Evolutionary conservation across 306 rosid genomes (phyloP).

Genomic region (Glycyrrhiza uralensis): DNA sequence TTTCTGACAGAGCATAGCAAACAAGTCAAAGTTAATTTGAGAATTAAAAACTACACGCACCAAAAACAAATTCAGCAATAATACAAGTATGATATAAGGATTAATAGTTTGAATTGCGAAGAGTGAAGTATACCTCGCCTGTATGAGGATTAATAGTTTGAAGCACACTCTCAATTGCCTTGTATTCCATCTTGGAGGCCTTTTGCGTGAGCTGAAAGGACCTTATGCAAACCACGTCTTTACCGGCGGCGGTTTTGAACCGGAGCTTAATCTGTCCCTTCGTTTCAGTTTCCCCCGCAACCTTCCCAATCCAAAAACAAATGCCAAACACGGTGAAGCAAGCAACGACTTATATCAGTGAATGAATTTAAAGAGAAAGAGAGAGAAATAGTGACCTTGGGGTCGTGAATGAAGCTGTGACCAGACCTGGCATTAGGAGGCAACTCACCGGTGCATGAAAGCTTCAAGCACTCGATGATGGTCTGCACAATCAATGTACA

Average conservation of each 20-base stretch:
- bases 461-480: constrained; percentile 93
- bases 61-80: constrained; percentile 32
- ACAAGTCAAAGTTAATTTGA: not conserved
- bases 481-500: constrained; percentile 45
- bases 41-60: not conserved
- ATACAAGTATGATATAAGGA: constrained; percentile 89
- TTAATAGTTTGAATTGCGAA: constrained; percentile 67
- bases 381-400: constrained; percentile 50
- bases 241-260: constrained; percentile 81
- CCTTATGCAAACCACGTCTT: constrained; percentile 85
- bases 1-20: constrained; percentile 47
- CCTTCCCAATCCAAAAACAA: constrained; percentile 36
- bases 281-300: constrained; percentile 93
- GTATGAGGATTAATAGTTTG: constrained; percentile 92
- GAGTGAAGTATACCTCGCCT: constrained; percentile 58
- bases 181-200: constrained; percentile 93
- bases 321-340: not conserved
- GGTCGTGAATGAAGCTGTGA: constrained; percentile 97
- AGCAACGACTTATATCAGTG: not conserved
- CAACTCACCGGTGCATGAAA: constrained; percentile 92
- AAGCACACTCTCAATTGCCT: constrained; percentile 94
- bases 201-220: constrained; percentile 94
- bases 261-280: constrained; percentile 95
- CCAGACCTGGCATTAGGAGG: constrained; percentile 98
- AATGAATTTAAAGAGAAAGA: not conserved